phyloP scores from a whole-genome alignment of 257 asterid species.

The Ilex aquifolium region DNA sequence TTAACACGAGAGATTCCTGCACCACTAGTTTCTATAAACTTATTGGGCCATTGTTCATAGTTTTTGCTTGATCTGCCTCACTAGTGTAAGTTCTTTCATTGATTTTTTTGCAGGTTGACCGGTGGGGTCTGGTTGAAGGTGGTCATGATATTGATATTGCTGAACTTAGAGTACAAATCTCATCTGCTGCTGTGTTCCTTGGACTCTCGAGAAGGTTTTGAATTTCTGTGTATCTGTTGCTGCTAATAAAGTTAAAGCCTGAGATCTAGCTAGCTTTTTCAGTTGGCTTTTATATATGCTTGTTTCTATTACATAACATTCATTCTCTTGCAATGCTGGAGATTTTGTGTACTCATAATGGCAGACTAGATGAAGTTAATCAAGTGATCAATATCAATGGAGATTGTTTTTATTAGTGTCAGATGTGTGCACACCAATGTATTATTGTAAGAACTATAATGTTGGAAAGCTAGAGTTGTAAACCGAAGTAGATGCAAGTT shows the following conservation, averaged over 20 bases:
- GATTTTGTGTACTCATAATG: neutral
- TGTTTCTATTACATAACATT: no score
- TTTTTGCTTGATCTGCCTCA: neutral
- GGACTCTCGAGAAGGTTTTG: slow-evolving; percentile 58
- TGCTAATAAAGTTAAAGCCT: neutral
- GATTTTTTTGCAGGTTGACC: slow-evolving; percentile 31
- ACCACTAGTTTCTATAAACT: neutral
- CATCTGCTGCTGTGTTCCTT: slow-evolving; percentile 84
- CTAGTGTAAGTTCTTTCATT: neutral
- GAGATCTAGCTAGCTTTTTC: neutral
- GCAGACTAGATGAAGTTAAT: neutral
- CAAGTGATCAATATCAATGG: neutral
- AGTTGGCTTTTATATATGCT: neutral
- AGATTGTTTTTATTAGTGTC: no score
- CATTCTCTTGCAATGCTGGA: neutral
- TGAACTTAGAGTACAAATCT: slow-evolving; percentile 79
- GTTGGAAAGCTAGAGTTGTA: no score
- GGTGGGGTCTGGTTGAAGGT: slow-evolving; percentile 96
- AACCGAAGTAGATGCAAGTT: no score
- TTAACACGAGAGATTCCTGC: neutral
- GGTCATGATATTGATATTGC: slow-evolving; percentile 98
- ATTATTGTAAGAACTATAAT: no score
- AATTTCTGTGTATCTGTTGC: slow-evolving; percentile 10
- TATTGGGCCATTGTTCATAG: neutral
- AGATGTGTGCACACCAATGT: no score